Percentiles rank a stretch among this genome's conserved stretches.
phyloP scores from a whole-genome alignment of 352 stramenopile genomes.

The Phytophthora syringae region DNA sequence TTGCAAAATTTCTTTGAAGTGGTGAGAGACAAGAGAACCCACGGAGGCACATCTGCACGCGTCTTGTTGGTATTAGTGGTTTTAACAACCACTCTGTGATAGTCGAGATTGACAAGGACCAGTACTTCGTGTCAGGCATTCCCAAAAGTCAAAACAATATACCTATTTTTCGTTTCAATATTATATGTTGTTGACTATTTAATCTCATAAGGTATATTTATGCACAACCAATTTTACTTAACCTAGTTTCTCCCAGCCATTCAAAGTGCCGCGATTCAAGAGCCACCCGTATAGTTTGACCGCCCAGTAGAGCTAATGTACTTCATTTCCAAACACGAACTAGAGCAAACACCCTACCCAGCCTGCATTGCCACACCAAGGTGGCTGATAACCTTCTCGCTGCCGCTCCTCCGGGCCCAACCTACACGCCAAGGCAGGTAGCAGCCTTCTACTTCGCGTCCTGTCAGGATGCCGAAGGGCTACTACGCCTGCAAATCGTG shows the following conservation, averaged over 20 bases:
- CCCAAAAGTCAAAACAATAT: slow-evolving; percentile 18
- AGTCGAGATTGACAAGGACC: too few relatives aligned
- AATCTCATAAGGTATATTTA: slow-evolving; percentile 5
- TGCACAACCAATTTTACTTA: neutral
- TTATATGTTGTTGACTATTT: neutral
- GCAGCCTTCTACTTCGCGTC: slow-evolving; percentile 5
- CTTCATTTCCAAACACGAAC: slow-evolving; percentile 10
- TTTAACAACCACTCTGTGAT: too few relatives aligned
- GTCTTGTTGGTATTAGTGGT: too few relatives aligned
- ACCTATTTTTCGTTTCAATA: slow-evolving; percentile 10
- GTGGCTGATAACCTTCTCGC: slow-evolving; percentile 13
- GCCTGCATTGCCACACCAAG: neutral
- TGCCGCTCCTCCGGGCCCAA: neutral
- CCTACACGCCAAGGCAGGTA: slow-evolving; percentile 9
- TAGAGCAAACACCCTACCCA: neutral
- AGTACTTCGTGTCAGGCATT: too few relatives aligned
- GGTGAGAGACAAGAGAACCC: too few relatives aligned
- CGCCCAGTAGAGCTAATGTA: neutral
- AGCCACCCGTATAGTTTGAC: neutral
- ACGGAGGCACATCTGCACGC: too few relatives aligned
- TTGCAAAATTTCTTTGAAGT: too few relatives aligned
- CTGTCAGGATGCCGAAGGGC: slow-evolving; percentile 10
- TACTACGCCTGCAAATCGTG: slow-evolving; percentile 8
- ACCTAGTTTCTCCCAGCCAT: slow-evolving; percentile 5
- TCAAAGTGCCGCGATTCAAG: neutral